Evolutionary conservation across 1,139 yeast genomes (phyloP).

Genomic region (Tardiomyces blankii): DNA sequence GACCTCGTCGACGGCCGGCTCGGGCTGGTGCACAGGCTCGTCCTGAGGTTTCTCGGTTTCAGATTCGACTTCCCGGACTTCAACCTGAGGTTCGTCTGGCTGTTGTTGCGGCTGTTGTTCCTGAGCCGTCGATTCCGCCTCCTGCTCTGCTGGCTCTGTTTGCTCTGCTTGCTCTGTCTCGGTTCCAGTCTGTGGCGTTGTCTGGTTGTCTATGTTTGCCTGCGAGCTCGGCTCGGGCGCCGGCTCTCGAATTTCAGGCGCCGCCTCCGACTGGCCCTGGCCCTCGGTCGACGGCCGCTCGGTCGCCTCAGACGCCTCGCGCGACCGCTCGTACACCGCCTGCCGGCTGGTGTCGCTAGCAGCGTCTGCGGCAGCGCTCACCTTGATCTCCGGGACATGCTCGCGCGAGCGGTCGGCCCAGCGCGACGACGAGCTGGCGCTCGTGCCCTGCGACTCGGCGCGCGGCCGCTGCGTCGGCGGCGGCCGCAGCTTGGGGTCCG

Average conservation of each 20-base stretch:
- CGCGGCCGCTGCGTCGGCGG: slow-evolving; percentile 13
- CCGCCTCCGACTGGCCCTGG: too few species aligned
- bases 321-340: slow-evolving; percentile 5
- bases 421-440: background rate
- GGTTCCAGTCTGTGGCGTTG: too few species aligned
- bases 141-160: background rate
- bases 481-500: slow-evolving; percentile 27
- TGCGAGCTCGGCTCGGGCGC: slow-evolving; percentile 4
- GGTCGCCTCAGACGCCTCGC: slow-evolving; percentile 5
- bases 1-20: background rate
- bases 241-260: too few species aligned
- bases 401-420: slow-evolving; percentile 1
- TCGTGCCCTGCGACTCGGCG: slow-evolving; percentile 1
- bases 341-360: background rate
- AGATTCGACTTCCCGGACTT: background rate
- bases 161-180: slow-evolving; percentile 7
- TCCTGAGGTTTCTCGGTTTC: too few species aligned
- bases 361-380: background rate
- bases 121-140: background rate
- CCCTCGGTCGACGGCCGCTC: background rate
- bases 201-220: slow-evolving; percentile 16
- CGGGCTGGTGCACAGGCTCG: background rate
- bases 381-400: slow-evolving; percentile 1
- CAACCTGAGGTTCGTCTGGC: background rate
- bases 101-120: background rate